These are phyloP conservation scores for Pythium brachiatum DNA, from an alignment of 352 stramenopile genomes.

Conservation along the genomic window DNA sequence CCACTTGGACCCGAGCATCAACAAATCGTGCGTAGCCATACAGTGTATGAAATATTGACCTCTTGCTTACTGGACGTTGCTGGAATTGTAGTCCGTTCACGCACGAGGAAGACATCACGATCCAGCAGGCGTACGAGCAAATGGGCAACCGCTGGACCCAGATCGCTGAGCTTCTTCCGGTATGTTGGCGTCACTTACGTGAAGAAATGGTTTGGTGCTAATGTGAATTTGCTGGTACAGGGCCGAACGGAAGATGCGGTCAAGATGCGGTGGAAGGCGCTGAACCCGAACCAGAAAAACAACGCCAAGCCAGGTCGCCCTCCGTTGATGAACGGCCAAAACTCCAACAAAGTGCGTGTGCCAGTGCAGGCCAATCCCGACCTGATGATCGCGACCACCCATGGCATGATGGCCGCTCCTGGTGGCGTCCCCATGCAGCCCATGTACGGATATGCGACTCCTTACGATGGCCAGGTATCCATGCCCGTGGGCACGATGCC, in stretches of 20 bases:
- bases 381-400: constrained; percentile 47
- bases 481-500: constrained; percentile 24
- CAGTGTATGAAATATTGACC: neutral
- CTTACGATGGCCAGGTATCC: constrained; percentile 12
- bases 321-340: constrained; percentile 41
- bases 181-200: neutral
- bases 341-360: constrained; percentile 15
- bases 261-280: constrained; percentile 78
- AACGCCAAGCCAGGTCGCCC: constrained; percentile 74
- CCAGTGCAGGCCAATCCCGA: constrained; percentile 43
- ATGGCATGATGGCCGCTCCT: constrained; percentile 24
- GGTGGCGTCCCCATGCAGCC: constrained; percentile 14
- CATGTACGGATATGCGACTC: constrained; percentile 22
- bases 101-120: constrained; percentile 91
- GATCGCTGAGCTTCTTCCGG: constrained; percentile 84
- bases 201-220: neutral
- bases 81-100: constrained; percentile 59
- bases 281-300: constrained; percentile 79
- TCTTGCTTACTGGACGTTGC: too few relatives aligned
- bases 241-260: constrained; percentile 76
- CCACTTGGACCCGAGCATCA: constrained; percentile 94
- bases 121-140: constrained; percentile 88
- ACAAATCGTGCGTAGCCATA: constrained; percentile 53
- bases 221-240: constrained; percentile 20
- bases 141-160: constrained; percentile 96